A percentile compares a stretch with the other conserved stretches of the same genome.
Evolutionary conservation across 306 rosid genomes (phyloP).

Genomic region (Amphicarpaea edgeworthii): DNA sequence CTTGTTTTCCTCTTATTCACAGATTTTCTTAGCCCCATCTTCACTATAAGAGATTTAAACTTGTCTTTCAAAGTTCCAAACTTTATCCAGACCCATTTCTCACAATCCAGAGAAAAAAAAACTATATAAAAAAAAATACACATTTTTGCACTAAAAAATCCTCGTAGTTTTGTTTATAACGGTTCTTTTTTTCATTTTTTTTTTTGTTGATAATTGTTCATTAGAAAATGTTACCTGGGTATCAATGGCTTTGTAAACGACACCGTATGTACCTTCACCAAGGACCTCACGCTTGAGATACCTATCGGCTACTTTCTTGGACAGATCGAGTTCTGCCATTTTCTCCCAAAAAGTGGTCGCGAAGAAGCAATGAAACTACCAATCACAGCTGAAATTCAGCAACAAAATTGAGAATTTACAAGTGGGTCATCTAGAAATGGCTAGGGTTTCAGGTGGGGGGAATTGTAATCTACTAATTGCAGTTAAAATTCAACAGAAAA

Average conservation of each 20-base stretch:
- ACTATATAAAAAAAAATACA: neutral
- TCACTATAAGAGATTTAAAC: conserved; percentile 10
- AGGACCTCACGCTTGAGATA: conserved; percentile 94
- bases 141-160: neutral
- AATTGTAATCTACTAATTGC: conserved; percentile 1
- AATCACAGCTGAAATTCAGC: conserved; percentile 24
- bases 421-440: conserved; percentile 18
- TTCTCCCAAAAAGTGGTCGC: neutral
- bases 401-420: conserved; percentile 28
- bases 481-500: conserved; percentile 30
- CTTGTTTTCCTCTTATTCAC: conserved; percentile 7
- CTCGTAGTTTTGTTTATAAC: neutral
- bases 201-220: neutral
- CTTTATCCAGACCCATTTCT: conserved; percentile 4
- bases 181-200: neutral
- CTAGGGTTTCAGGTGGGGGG: conserved; percentile 56
- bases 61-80: conserved; percentile 34
- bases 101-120: neutral
- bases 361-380: neutral
- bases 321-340: conserved; percentile 68
- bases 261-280: conserved; percentile 99
- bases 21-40: neutral
- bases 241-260: conserved; percentile 96
- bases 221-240: conserved; percentile 65
- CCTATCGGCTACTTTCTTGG: conserved; percentile 95